These are phyloP conservation scores for Acanthamoeba healyi DNA, from an alignment of 208 protist genomes.

Conservation along the genomic window DNA sequence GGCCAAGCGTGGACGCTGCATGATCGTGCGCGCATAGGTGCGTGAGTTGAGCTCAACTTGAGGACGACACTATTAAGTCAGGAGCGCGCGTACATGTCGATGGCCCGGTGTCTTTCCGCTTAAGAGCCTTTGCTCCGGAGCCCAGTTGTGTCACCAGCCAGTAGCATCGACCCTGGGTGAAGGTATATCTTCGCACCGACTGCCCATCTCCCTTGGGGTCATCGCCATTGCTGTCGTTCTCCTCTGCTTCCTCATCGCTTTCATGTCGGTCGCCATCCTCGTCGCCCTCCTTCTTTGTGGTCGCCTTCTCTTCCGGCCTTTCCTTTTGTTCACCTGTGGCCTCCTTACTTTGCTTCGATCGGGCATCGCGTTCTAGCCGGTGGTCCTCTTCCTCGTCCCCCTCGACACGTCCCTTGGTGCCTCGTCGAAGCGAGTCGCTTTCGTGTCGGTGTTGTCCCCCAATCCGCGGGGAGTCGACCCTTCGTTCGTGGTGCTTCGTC, in stretches of 20 bases:
- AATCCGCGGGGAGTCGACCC: constrained; percentile 5
- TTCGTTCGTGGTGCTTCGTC: background rate
- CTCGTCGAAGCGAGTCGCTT: background rate
- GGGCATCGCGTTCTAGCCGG: background rate
- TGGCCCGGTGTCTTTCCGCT: background rate
- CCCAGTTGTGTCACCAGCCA: constrained; percentile 53
- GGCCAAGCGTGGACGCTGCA: background rate
- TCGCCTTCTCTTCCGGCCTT: background rate
- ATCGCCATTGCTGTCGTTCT: background rate
- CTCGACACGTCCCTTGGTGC: background rate
- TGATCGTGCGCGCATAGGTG: too few species aligned
- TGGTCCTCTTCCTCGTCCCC: background rate
- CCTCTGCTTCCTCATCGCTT: background rate
- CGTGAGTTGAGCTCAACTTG: too few species aligned
- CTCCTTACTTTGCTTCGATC: background rate
- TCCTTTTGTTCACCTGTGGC: background rate
- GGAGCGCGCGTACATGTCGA: background rate
- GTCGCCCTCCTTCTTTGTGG: background rate
- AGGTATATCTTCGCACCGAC: constrained; percentile 26
- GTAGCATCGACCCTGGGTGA: constrained; percentile 46
- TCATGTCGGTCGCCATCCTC: background rate
- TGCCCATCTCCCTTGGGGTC: constrained; percentile 20
- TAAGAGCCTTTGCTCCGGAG: background rate
- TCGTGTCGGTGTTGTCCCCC: background rate
- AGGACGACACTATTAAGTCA: too few species aligned